These are phyloP conservation scores for Rhododendron ferrugineum DNA, from an alignment of 148 eudicot genomes.

Conservation along the genomic window DNA sequence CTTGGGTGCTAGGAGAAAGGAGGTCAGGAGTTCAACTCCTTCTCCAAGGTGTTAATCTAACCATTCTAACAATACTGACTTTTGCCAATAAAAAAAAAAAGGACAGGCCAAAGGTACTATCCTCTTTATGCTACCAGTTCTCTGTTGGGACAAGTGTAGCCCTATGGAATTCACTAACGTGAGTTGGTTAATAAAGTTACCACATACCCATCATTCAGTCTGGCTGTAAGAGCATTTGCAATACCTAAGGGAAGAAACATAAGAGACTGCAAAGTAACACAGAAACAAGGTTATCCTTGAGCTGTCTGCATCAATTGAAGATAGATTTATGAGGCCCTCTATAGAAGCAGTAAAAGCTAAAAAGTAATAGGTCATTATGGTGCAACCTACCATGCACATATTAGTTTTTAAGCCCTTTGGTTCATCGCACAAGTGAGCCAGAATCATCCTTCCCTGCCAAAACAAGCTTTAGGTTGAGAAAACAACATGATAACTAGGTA, in stretches of 20 bases:
- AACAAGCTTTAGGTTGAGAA: slow-evolving; percentile 8
- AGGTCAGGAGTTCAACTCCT: too few species aligned
- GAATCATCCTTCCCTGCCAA: slow-evolving; percentile 86
- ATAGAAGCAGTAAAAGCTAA: neutral
- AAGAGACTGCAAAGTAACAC: slow-evolving; percentile 46
- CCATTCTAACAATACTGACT: neutral
- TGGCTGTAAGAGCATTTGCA: slow-evolving; percentile 84
- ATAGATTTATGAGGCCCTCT: neutral
- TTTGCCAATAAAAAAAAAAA: neutral
- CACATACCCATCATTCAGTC: slow-evolving; percentile 74
- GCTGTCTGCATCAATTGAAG: neutral
- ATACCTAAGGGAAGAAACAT: slow-evolving; percentile 77
- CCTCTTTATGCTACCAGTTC: neutral
- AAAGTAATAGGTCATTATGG: neutral
- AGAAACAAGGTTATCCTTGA: neutral
- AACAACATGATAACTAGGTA: neutral
- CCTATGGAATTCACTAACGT: neutral
- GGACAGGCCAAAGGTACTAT: neutral
- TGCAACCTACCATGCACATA: slow-evolving; percentile 71
- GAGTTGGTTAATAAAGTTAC: neutral
- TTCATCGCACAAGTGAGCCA: slow-evolving; percentile 88
- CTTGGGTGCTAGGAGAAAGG: neutral
- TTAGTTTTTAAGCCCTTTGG: slow-evolving; percentile 90
- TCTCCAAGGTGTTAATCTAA: neutral
- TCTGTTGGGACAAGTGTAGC: neutral